Evolutionary conservation across 2,329 filamentous ascomycete genomes (phyloP).

Genomic region (Geosmithia flava): DNA sequence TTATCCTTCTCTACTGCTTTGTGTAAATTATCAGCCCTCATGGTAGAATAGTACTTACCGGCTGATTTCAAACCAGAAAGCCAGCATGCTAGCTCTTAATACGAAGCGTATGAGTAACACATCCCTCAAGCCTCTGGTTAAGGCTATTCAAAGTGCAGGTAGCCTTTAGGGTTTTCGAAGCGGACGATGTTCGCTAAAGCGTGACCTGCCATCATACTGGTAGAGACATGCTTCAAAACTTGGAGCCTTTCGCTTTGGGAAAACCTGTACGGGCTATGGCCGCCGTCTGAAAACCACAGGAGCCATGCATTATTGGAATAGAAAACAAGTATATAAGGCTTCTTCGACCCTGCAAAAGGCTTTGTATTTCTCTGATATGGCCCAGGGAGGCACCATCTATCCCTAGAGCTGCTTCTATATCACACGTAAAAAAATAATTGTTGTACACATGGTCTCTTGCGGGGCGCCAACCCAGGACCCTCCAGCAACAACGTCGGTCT

Average conservation of each 20-base stretch:
- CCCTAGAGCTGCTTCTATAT: not conserved
- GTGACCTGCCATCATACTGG: constrained; percentile 25
- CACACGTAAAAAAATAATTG: not conserved
- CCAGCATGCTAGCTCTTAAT: no score
- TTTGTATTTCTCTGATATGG: not conserved
- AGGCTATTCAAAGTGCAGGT: constrained; percentile 24
- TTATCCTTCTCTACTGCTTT: not conserved
- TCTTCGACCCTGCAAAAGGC: not conserved
- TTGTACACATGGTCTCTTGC: not conserved
- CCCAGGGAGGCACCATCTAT: not conserved
- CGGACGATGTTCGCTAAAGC: constrained; percentile 29
- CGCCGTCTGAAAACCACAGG: constrained; percentile 23
- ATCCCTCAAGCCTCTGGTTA: no score
- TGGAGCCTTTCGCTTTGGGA: constrained; percentile 28
- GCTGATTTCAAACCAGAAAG: no score
- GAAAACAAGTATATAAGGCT: not conserved
- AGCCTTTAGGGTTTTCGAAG: constrained; percentile 26
- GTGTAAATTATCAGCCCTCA: no score
- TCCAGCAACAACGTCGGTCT: no score
- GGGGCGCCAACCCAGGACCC: no score
- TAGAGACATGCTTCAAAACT: constrained; percentile 23
- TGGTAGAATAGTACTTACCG: no score
- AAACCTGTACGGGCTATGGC: constrained; percentile 25
- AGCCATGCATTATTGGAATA: no score
- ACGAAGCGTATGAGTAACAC: no score